A percentile compares a stretch with the other conserved stretches of the same genome.
phyloP scores from a whole-genome alignment of 2,329 filamentous ascomycete species.

The Talaromyces sp. region DNA sequence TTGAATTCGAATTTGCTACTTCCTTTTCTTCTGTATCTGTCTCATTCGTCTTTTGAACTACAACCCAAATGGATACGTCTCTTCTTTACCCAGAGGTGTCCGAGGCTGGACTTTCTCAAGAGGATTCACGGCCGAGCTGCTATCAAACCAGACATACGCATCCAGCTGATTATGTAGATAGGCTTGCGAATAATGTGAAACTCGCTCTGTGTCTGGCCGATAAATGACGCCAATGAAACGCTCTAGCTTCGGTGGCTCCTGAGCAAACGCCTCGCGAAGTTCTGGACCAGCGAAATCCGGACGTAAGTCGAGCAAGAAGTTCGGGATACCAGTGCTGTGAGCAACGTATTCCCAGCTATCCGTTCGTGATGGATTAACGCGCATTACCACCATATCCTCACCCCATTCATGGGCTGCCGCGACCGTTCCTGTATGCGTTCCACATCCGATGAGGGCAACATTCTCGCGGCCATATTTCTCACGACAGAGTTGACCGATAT shows the following conservation, averaged over 20 bases:
- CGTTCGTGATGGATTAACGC: constrained; percentile 41
- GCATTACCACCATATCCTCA: constrained; percentile 48
- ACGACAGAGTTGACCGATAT: constrained; percentile 51
- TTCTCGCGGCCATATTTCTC: constrained; percentile 39
- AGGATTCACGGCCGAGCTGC: constrained; percentile 41
- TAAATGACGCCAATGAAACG: constrained; percentile 53
- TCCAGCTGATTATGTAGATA: constrained; percentile 48
- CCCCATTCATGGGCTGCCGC: constrained; percentile 50
- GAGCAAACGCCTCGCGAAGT: constrained; percentile 34
- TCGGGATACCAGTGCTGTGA: constrained; percentile 43
- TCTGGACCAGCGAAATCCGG: constrained; percentile 30
- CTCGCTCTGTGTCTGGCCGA: constrained; percentile 45
- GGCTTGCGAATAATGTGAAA: constrained; percentile 47
- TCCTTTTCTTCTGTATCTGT: neutral
- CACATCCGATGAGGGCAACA: constrained; percentile 44
- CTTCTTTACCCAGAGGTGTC: constrained; percentile 39
- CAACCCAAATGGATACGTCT: constrained; percentile 51
- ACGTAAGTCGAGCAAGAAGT: constrained; percentile 46
- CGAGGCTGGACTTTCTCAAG: constrained; percentile 33
- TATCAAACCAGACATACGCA: constrained; percentile 48
- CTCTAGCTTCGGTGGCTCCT: constrained; percentile 38
- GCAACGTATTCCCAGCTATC: constrained; percentile 49
- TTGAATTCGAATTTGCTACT: neutral
- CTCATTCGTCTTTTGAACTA: constrained; percentile 25
- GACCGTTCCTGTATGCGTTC: constrained; percentile 49